Percentiles rank a stretch among this genome's conserved stretches.
These are phyloP conservation scores for Fusarium nurragi DNA, from an alignment of 2,329 filamentous ascomycete genomes.

Conservation along the genomic window DNA sequence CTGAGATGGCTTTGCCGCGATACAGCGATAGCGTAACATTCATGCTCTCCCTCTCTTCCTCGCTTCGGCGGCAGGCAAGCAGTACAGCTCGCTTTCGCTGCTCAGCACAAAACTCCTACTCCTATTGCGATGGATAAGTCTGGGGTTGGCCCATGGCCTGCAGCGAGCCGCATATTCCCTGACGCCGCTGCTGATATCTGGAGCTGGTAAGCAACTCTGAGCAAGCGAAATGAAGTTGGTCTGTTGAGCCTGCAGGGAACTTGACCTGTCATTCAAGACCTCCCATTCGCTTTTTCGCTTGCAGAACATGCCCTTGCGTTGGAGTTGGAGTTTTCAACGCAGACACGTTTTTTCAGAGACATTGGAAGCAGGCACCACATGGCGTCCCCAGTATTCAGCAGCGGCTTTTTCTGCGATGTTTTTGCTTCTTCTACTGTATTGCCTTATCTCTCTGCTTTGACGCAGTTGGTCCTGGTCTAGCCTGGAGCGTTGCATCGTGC, in stretches of 20 bases:
- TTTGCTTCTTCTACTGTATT: constrained; percentile 1
- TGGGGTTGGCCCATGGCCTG: constrained; percentile 10
- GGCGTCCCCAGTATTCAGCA: constrained; percentile 23
- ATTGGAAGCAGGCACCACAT: constrained; percentile 27
- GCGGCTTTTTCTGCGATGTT: constrained; percentile 6
- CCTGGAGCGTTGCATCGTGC: constrained; percentile 38
- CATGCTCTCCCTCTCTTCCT: background rate
- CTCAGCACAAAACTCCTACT: background rate
- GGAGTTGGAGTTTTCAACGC: constrained; percentile 8
- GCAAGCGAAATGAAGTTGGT: constrained; percentile 12
- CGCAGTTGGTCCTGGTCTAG: constrained; percentile 13
- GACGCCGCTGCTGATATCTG: constrained; percentile 3
- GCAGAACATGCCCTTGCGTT: constrained; percentile 15
- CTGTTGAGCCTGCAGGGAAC: background rate
- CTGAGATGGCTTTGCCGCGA: constrained; percentile 29
- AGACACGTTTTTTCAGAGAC: constrained; percentile 36
- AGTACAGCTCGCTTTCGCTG: background rate
- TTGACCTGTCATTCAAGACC: constrained; percentile 12
- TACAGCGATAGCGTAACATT: constrained; percentile 24
- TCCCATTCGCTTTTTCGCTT: background rate
- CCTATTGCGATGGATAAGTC: constrained; percentile 5
- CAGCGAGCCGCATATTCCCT: constrained; percentile 22
- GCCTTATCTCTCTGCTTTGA: constrained; percentile 11
- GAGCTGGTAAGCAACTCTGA: constrained; percentile 5
- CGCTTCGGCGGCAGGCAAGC: constrained; percentile 31